Evolutionary conservation across 208 protist species (phyloP), one percentile per base, ranked within the genome.

Genomic region (Acanthamoeba triangularis): DNA sequence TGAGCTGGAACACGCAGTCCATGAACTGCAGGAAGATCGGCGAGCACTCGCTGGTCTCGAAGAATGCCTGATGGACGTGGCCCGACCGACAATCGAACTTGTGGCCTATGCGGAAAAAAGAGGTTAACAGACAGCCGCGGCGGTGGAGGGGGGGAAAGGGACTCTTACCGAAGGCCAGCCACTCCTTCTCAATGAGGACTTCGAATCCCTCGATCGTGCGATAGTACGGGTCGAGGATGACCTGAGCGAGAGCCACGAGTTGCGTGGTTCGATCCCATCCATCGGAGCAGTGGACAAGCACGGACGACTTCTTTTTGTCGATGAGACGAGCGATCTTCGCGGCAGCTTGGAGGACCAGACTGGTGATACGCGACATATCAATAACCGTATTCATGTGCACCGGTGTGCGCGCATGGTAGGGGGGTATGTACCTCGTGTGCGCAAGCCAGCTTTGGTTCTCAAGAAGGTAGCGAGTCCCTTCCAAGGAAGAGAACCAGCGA

Each of bases 261-360:
- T 99, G 98, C 30, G 98, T 76, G 5, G 99, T 99, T 78, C 99
- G 96, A 96, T 99, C 99, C 99, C 99, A 99, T 1, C 99, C 99
- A 94, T 99, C 99, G 33, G 65, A 72, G 52, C 95, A 96, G 63
- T 96, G 95, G 11, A 96, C 84, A 11, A 96, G 54, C 28, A 95
- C 95, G 0, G 93, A 96, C 5, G 59, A 56, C 23, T 74, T 95
- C 2, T 96, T 92, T 30, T 94, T 95, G 28, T 97, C 96, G 2
- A 97, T 94, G 8, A 96, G 14, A 20, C 90, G 78, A 3, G 80
- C 78, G 14, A 97, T 95, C 52, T 95, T 95, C 10, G 49, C 85
- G 5, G 80, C 85, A n/a, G 94, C 80, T 91, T 91, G 76, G 28
- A 93, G 94, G 33, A 95, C 91, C 41, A 95, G 76, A 52, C 91